phyloP scores from a whole-genome alignment of 805 yeast species.

The Cyberlindnera maritima region DNA sequence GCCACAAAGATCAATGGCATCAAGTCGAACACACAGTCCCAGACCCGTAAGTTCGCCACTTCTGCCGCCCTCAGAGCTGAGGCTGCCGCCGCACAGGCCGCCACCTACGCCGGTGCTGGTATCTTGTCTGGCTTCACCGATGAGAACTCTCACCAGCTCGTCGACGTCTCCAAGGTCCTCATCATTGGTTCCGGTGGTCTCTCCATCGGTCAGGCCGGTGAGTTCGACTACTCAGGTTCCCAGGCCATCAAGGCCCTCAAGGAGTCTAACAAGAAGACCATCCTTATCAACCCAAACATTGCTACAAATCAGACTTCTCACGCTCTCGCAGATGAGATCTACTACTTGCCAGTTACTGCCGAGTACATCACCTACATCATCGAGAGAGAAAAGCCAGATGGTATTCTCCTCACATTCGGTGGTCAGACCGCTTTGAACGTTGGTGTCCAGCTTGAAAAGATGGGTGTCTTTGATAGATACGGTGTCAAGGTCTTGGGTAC shows the following conservation, averaged over 20 bases:
- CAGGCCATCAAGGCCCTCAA: constrained; percentile 95
- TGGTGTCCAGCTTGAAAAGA: constrained; percentile 90
- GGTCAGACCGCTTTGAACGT: constrained; percentile 98
- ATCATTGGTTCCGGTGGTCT: constrained; percentile 97
- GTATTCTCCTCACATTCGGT: constrained; percentile 92
- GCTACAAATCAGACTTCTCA: constrained; percentile 97
- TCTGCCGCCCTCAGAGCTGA: constrained; percentile 21
- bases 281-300: constrained; percentile 90
- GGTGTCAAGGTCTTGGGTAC: constrained; percentile 96
- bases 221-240: constrained; percentile 95
- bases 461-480: constrained; percentile 90
- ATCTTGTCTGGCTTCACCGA: constrained; percentile 54
- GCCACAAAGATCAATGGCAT: constrained; percentile 6
- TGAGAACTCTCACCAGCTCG: constrained; percentile 63
- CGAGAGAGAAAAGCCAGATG: constrained; percentile 95
- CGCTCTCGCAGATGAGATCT: constrained; percentile 91
- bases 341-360: constrained; percentile 94
- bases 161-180: constrained; percentile 82
- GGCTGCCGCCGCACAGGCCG: constrained; percentile 19
- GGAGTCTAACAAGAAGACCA: constrained; percentile 83
- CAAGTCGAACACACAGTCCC: background rate
- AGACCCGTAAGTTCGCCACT: constrained; percentile 19
- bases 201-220: constrained; percentile 98
- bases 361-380: constrained; percentile 94
- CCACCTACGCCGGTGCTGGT: constrained; percentile 59